Evolutionary conservation across 148 eudicot genomes (phyloP), one percentile per base, ranked within the genome.

Genomic region (Cornus controversa): DNA sequence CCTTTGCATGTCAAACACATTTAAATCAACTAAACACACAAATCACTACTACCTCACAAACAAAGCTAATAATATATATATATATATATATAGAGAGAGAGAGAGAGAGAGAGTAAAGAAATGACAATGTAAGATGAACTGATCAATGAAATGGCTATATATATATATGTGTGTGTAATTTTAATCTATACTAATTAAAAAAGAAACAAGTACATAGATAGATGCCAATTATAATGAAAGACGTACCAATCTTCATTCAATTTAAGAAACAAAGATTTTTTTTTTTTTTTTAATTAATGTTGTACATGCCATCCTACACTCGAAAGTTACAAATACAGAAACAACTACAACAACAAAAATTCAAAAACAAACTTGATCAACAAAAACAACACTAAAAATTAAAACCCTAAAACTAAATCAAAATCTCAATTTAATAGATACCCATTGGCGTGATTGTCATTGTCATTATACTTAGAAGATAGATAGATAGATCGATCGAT

Each of bases 1-100:
- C 58, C 72, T 82, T 40, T 79, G 86, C 89, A 84, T 84, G 85
- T 79, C 82, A 84, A 84, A 71, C 87, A 86, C 87, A 85, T 84
- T 75, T 86, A 67, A 79, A 70, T 79, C 75, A 63, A 73, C 75
- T 28, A 2, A n/a, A n/a, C n/a, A n/a, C n/a, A n/a, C n/a, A n/a
- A n/a, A n/a, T n/a, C n/a, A n/a, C n/a, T 15, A 25, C 37, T 15
- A 57, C 2, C 6, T 36, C 64, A 58, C 64, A n/a, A 18, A 60
- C 24, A 60, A 14, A 22, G 8, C 18, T 40, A 14, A 60, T 60
- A 60, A 54, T 18, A n/a, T 60, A 7, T 58, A 22, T 58, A 58
- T 22, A 18, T 58, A 58, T 58, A 58, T 58, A 58, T 22, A 5
- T 18, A 58, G 8, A 58, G 5, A 60, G 8, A 60, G 25, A 60